Conservation (phyloP, 2,329 filamentous ascomycete genomes). For the Cercospora berteroae region DNA sequence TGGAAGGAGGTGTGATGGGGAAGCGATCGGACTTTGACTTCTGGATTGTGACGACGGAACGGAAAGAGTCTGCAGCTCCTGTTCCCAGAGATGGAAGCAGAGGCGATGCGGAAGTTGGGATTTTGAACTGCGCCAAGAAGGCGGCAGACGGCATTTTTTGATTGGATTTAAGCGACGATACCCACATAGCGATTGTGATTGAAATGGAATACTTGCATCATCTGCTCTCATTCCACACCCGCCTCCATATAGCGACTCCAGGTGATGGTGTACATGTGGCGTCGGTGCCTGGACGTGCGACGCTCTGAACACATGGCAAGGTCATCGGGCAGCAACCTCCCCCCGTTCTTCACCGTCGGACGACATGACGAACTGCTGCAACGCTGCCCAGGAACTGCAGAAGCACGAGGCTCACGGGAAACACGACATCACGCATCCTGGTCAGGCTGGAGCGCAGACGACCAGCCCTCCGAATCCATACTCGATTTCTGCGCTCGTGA, state of each 20-base stretch:
- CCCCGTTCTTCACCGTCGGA: conserved; percentile 10
- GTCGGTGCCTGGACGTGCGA: not conserved
- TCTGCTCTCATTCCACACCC: not conserved
- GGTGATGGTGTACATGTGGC: not conserved
- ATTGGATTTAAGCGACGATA: conserved; percentile 13
- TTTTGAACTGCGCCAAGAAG: conserved; percentile 1
- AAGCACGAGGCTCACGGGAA: conserved; percentile 18
- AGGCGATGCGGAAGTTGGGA: not conserved
- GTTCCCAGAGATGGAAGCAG: not conserved
- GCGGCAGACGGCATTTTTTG: conserved; percentile 5
- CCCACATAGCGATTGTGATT: conserved; percentile 15
- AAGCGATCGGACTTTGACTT: not conserved
- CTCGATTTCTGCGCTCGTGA: conserved; percentile 15
- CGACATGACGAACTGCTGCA: conserved; percentile 27
- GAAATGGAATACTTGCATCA: not conserved
- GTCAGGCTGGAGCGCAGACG: conserved; percentile 13
- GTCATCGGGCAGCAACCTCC: not conserved
- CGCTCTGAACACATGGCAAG: not conserved
- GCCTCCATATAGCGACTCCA: not conserved
- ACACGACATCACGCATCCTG: conserved; percentile 14
- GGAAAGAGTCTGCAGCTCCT: not conserved
- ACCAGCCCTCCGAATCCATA: conserved; percentile 17
- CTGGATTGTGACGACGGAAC: not conserved
- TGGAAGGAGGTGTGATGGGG: not conserved
- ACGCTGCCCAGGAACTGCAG: conserved; percentile 21